Percentiles rank a stretch among this genome's conserved stretches.
Conservation (phyloP, 2,329 filamentous ascomycete species). For the Exophiala sideris region DNA sequence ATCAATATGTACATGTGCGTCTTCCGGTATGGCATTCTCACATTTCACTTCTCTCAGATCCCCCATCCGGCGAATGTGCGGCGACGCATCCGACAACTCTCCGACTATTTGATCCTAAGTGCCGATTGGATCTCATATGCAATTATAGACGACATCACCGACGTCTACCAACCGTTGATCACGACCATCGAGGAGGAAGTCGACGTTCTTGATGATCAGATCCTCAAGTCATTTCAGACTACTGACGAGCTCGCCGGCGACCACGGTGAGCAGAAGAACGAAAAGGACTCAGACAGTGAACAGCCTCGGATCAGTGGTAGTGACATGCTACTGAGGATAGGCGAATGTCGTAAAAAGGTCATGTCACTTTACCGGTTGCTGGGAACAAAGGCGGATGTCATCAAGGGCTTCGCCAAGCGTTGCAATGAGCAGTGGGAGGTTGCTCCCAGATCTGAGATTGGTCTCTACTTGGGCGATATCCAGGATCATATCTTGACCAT, state of each 20-base stretch:
- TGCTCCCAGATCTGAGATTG: conserved; percentile 90
- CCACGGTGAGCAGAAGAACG: conserved; percentile 36
- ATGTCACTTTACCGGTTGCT: conserved; percentile 92
- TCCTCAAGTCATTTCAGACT: conserved; percentile 74
- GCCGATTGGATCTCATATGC: conserved; percentile 99
- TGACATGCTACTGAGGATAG: conserved; percentile 89
- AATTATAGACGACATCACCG: conserved; percentile 96
- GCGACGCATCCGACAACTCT: conserved; percentile 84
- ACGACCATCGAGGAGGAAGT: conserved; percentile 93
- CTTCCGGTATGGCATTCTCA: conserved; percentile 91
- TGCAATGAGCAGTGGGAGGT: conserved; percentile 99
- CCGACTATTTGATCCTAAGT: conserved; percentile 87
- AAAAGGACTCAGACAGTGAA: conserved; percentile 44
- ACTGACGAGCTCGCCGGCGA: conserved; percentile 33
- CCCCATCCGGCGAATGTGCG: conserved; percentile 96
- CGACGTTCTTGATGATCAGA: conserved; percentile 91
- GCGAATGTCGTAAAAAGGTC: conserved; percentile 93
- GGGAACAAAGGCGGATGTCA: conserved; percentile 97
- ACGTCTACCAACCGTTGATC: conserved; percentile 90
- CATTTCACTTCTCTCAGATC: conserved; percentile 90
- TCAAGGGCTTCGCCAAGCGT: conserved; percentile 96
- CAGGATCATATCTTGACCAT: conserved; percentile 99
- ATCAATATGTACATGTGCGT: conserved; percentile 98
- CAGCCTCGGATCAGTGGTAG: conserved; percentile 52
- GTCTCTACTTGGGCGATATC: conserved; percentile 95